Evolutionary conservation across 345 rosid genomes (phyloP).

Genomic region (Camelina laxa): DNA sequence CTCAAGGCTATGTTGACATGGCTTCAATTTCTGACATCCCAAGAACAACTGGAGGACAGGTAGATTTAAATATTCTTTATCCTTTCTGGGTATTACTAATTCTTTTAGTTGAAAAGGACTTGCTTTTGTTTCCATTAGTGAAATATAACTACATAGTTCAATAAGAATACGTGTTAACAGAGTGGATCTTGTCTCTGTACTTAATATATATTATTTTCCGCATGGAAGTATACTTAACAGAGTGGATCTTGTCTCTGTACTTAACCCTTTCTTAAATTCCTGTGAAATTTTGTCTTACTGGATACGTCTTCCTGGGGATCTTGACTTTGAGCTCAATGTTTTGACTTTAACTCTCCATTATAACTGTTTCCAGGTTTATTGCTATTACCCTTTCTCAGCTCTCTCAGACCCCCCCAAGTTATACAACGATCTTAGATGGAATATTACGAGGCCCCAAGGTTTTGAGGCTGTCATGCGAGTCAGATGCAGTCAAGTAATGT

Average conservation of each 20-base stretch:
- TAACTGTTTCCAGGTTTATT: constrained; percentile 72
- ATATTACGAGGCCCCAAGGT: constrained; percentile 96
- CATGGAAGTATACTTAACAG: constrained; percentile 1
- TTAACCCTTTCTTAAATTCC: not conserved
- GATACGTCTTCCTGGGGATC: constrained; percentile 7
- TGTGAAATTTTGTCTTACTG: constrained; percentile 12
- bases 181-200: constrained; percentile 6
- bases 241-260: constrained; percentile 6
- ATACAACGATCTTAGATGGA: constrained; percentile 98
- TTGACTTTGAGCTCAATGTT: constrained; percentile 20
- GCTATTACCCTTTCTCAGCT: constrained; percentile 91
- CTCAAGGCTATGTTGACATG: constrained; percentile 88
- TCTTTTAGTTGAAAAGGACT: constrained; percentile 5
- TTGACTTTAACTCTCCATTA: constrained; percentile 24
- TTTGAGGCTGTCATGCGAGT: constrained; percentile 99
- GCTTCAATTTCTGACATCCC: constrained; percentile 92
- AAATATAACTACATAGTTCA: constrained; percentile 22
- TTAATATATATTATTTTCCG: not conserved
- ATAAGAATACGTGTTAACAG: not conserved
- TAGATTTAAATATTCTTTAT: constrained; percentile 40
- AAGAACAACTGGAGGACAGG: constrained; percentile 98
- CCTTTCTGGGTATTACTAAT: constrained; percentile 6
- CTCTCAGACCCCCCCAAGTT: constrained; percentile 92
- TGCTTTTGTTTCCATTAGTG: constrained; percentile 15
- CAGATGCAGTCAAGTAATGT: constrained; percentile 86